These are phyloP conservation scores for Ascochyta fabae DNA, from an alignment of 2,329 filamentous ascomycete genomes.

Conservation along the genomic window DNA sequence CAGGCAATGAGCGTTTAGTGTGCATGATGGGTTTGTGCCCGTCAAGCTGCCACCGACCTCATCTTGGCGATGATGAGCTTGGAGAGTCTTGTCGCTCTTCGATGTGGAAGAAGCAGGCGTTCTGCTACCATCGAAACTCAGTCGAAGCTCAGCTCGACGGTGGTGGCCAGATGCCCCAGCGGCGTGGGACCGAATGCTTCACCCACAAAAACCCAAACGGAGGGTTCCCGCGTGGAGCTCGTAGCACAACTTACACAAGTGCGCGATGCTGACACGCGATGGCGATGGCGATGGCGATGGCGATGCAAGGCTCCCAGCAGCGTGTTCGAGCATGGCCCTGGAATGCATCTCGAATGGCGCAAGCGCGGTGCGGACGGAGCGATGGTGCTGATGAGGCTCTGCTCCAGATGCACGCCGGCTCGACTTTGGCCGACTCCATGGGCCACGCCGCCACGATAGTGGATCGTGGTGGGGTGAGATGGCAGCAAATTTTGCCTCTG, in stretches of 20 bases:
- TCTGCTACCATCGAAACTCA: neutral
- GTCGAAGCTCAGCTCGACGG: neutral
- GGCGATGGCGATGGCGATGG: neutral
- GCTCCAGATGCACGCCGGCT: conserved; percentile 8
- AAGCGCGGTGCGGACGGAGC: conserved; percentile 4
- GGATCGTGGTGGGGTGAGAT: conserved; percentile 16
- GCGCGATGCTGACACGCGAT: conserved; percentile 4
- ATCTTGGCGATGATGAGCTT: conserved; percentile 14
- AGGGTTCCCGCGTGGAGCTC: neutral
- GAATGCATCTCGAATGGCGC: conserved; percentile 5
- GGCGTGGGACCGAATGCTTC: neutral
- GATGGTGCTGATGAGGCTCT: conserved; percentile 18
- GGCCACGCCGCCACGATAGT: conserved; percentile 5
- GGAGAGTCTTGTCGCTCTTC: conserved; percentile 7
- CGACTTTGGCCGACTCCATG: neutral
- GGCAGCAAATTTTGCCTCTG: conserved; percentile 34
- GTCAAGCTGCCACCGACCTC: conserved; percentile 13
- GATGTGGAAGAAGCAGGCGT: neutral
- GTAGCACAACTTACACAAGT: neutral
- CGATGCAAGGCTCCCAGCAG: conserved; percentile 7
- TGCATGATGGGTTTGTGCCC: conserved; percentile 1
- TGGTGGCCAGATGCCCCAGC: neutral
- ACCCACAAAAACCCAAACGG: neutral
- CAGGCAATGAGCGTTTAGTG: conserved; percentile 12
- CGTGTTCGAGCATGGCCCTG: conserved; percentile 3